A percentile compares a stretch with the other conserved stretches of the same genome.
Evolutionary conservation across 176 grass and related monocot species (phyloP).

Genomic region (Saccharum spontaneum): DNA sequence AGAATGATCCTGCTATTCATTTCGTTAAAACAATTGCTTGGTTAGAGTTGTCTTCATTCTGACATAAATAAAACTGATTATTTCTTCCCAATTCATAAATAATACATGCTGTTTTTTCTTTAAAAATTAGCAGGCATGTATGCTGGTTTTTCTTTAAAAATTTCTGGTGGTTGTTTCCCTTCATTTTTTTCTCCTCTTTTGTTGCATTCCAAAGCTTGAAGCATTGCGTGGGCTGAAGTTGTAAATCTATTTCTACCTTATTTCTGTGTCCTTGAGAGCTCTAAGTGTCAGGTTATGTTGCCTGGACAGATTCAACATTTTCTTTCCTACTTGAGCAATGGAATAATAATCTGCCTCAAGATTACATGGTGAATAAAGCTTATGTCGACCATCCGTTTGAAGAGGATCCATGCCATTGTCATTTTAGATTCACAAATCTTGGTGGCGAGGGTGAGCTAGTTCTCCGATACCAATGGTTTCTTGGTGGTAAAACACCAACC

Average conservation of each 20-base stretch:
- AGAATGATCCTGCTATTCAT: slow-evolving; percentile 13
- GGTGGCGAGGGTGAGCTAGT: slow-evolving; percentile 47
- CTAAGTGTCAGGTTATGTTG: slow-evolving; percentile 26
- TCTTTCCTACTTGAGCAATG: slow-evolving; percentile 84
- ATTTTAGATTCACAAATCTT: slow-evolving; percentile 71
- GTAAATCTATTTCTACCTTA: slow-evolving; percentile 21
- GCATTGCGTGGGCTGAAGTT: slow-evolving; percentile 25
- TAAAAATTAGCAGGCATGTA: background rate
- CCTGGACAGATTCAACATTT: slow-evolving; percentile 84
- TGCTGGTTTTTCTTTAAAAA: background rate
- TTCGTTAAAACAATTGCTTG: slow-evolving; percentile 17
- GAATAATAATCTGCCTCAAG: slow-evolving; percentile 71
- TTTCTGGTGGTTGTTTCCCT: background rate
- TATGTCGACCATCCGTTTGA: slow-evolving; percentile 89
- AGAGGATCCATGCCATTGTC: slow-evolving; percentile 86
- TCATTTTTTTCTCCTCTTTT: slow-evolving; percentile 28
- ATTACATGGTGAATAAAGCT: slow-evolving; percentile 68
- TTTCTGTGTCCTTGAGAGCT: slow-evolving; percentile 9
- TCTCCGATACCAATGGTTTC: slow-evolving; percentile 79
- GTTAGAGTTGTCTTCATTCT: slow-evolving; percentile 20
- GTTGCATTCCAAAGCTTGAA: background rate
- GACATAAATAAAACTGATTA: background rate
- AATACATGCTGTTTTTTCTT: background rate
- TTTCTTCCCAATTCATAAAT: slow-evolving; percentile 1
- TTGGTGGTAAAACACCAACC: slow-evolving; percentile 71